Percentiles rank a stretch among this genome's conserved stretches.
phyloP scores from a whole-genome alignment of 768 basidiomycete species.

The Guyanaporus albipodus region DNA sequence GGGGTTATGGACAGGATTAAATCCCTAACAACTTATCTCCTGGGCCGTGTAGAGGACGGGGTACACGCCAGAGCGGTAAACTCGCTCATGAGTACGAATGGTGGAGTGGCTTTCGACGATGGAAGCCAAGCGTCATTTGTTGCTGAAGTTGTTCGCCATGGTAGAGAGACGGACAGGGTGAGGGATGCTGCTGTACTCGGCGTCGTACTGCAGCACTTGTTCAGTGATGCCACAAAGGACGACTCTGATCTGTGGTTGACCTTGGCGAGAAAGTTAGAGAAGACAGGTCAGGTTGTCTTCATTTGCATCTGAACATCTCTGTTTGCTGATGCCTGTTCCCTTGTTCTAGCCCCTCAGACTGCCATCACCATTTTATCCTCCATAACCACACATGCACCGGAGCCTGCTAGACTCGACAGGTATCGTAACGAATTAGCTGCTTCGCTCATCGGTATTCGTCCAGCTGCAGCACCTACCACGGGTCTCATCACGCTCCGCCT shows the following conservation, averaged over 20 bases:
- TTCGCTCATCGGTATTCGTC: conserved; percentile 61
- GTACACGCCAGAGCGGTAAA: conserved; percentile 49
- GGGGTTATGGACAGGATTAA: conserved; percentile 43
- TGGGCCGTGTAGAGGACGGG: conserved; percentile 42
- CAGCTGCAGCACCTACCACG: conserved; percentile 57
- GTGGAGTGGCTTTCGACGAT: conserved; percentile 17
- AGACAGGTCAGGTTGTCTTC: conserved; percentile 44
- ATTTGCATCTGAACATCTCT: not conserved
- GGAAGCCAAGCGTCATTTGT: conserved; percentile 29
- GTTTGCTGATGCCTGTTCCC: not conserved
- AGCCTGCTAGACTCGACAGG: conserved; percentile 68
- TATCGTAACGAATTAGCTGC: conserved; percentile 90
- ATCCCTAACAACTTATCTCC: conserved; percentile 59
- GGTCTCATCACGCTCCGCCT: conserved; percentile 69
- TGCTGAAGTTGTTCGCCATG: conserved; percentile 29
- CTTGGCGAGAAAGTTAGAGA: conserved; percentile 62
- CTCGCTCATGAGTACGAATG: conserved; percentile 29
- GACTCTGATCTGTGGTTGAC: conserved; percentile 79
- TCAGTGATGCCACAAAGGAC: conserved; percentile 52
- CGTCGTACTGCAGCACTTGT: conserved; percentile 53
- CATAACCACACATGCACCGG: conserved; percentile 58
- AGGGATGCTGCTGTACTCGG: conserved; percentile 59
- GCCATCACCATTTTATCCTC: conserved; percentile 63
- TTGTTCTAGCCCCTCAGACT: conserved; percentile 58
- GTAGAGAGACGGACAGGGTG: conserved; percentile 40